Conservation (phyloP, 257 asterid genomes). For the Solanum acaule region DNA sequence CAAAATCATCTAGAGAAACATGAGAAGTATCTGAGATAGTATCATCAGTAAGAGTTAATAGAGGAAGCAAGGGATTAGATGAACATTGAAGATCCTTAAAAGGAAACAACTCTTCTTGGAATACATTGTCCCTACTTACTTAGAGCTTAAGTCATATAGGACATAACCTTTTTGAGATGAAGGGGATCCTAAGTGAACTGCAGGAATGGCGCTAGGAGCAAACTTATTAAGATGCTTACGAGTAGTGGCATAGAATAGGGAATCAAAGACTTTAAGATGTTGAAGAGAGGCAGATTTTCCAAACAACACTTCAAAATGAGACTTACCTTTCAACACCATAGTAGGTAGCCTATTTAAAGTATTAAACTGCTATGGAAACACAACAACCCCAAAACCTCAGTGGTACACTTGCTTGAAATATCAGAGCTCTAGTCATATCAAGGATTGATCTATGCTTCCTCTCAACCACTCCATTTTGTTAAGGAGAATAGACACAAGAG, state of each 20-base stretch:
- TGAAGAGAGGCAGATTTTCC: neutral
- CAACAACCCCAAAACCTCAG: neutral
- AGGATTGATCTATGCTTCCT: neutral
- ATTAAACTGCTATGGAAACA: neutral
- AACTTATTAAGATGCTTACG: too few relatives aligned
- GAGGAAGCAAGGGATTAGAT: too few relatives aligned
- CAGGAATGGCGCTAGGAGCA: neutral
- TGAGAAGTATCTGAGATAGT: too few relatives aligned
- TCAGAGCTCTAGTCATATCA: neutral
- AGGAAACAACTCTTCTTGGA: too few relatives aligned
- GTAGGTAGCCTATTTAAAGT: neutral
- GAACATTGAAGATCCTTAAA: too few relatives aligned
- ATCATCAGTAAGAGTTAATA: too few relatives aligned
- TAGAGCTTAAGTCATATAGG: neutral
- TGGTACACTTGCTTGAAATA: neutral
- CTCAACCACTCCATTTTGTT: too few relatives aligned
- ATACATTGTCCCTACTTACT: too few relatives aligned
- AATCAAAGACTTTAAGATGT: neutral
- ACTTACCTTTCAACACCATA: neutral
- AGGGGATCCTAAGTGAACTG: neutral
- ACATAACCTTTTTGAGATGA: neutral
- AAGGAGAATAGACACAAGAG: neutral
- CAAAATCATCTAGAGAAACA: too few relatives aligned
- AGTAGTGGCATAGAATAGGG: neutral
- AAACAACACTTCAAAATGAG: neutral